Conservation (phyloP, 2,329 filamentous ascomycete species). For the Cercospora sp. region DNA sequence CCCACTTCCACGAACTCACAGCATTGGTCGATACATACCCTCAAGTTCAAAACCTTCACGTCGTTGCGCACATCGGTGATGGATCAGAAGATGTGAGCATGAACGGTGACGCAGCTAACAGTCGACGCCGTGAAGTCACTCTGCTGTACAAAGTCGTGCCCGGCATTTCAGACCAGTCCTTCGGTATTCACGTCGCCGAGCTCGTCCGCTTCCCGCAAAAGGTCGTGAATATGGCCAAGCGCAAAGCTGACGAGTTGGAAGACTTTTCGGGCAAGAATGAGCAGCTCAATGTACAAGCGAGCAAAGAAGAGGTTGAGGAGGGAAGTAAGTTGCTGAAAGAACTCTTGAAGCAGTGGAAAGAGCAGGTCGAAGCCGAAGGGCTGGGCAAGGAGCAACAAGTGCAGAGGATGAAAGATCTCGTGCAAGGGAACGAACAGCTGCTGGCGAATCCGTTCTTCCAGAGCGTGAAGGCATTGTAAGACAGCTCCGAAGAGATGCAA, state of each 20-base stretch:
- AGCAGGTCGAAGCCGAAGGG: slow-evolving; percentile 60
- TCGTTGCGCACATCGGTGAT: slow-evolving; percentile 84
- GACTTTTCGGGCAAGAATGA: slow-evolving; percentile 78
- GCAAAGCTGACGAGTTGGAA: slow-evolving; percentile 96
- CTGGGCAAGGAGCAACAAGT: slow-evolving; percentile 72
- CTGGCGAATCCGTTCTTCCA: slow-evolving; percentile 68
- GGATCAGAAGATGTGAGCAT: slow-evolving; percentile 47
- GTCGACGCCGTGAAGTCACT: slow-evolving; percentile 77
- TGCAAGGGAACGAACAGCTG: slow-evolving; percentile 68
- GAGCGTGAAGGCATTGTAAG: slow-evolving; percentile 50
- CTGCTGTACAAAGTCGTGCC: slow-evolving; percentile 95
- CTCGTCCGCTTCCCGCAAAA: slow-evolving; percentile 94
- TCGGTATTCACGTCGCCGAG: slow-evolving; percentile 97
- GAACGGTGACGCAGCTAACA: slow-evolving; percentile 34
- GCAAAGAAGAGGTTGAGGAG: slow-evolving; percentile 83
- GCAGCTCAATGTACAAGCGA: slow-evolving; percentile 58
- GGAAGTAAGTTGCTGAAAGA: slow-evolving; percentile 83
- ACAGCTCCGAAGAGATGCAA: neutral
- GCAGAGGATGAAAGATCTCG: slow-evolving; percentile 73
- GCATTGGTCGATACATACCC: slow-evolving; percentile 82
- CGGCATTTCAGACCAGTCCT: slow-evolving; percentile 94
- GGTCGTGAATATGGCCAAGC: slow-evolving; percentile 98
- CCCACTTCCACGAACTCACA: slow-evolving; percentile 97
- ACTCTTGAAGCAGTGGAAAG: slow-evolving; percentile 82
- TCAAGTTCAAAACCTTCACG: slow-evolving; percentile 89